phyloP scores from a whole-genome alignment of 2,329 filamentous ascomycete species.

The Colletotrichum cuscutae region DNA sequence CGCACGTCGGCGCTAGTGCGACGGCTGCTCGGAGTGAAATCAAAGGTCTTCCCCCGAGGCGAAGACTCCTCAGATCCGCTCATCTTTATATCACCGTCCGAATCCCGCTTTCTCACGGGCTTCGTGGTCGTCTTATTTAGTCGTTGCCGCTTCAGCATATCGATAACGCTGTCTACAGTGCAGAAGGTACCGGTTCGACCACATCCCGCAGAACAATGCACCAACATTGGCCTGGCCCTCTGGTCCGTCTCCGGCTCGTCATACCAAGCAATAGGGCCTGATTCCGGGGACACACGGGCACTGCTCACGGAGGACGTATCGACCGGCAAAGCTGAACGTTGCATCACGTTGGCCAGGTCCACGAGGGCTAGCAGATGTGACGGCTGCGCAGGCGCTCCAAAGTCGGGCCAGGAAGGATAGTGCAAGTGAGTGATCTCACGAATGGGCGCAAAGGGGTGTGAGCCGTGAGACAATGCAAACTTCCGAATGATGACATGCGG shows the following conservation, averaged over 20 bases:
- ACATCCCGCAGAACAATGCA: constrained; percentile 96
- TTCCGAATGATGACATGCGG: constrained; percentile 87
- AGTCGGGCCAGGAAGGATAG: constrained; percentile 97
- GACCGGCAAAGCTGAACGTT: constrained; percentile 63
- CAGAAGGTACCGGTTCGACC: constrained; percentile 97
- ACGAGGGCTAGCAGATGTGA: constrained; percentile 87
- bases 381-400: constrained; percentile 90
- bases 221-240: constrained; percentile 77
- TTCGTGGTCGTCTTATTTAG: constrained; percentile 45
- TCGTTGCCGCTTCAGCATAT: constrained; percentile 93
- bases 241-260: constrained; percentile 69
- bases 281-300: constrained; percentile 42
- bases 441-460: constrained; percentile 84
- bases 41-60: constrained; percentile 40
- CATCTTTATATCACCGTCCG: constrained; percentile 61
- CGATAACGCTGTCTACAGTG: constrained; percentile 93
- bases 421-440: constrained; percentile 95
- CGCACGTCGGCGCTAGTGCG: constrained; percentile 27
- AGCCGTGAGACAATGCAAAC: constrained; percentile 82
- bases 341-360: constrained; percentile 86
- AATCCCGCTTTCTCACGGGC: constrained; percentile 41
- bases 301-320: constrained; percentile 52
- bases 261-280: constrained; percentile 55
- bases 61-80: constrained; percentile 43
- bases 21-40: constrained; percentile 24